These are phyloP conservation scores for Claviceps purpurea DNA, from an alignment of 2,329 filamentous ascomycete species.

Conservation along the genomic window DNA sequence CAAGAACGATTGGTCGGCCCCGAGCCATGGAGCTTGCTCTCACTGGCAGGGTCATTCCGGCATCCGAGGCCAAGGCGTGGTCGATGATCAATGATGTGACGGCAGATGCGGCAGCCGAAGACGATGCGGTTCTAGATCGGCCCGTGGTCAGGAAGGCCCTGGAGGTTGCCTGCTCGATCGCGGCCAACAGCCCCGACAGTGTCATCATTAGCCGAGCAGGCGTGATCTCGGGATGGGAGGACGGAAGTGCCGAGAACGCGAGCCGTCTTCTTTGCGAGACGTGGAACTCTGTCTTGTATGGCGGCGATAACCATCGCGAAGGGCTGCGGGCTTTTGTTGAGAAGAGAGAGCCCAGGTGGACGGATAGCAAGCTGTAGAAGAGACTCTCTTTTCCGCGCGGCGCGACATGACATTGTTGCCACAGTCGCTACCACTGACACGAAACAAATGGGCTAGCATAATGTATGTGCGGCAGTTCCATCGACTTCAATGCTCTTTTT, in stretches of 20 bases:
- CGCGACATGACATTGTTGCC: too few species aligned
- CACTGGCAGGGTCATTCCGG: constrained; percentile 44
- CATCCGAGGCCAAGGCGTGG: constrained; percentile 48
- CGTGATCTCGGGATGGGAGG: constrained; percentile 60
- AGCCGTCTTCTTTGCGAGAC: constrained; percentile 41
- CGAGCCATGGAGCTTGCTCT: constrained; percentile 60
- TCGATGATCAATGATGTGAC: constrained; percentile 59
- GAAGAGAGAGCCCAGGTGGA: constrained; percentile 58
- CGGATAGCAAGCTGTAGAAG: constrained; percentile 43
- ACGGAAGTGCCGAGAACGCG: constrained; percentile 47
- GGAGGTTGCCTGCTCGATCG: constrained; percentile 45
- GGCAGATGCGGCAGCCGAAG: constrained; percentile 14
- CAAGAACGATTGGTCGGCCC: constrained; percentile 52
- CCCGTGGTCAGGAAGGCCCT: constrained; percentile 44
- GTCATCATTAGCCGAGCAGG: constrained; percentile 63
- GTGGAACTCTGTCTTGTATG: constrained; percentile 46
- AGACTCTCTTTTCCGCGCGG: background rate
- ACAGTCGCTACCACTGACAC: too few species aligned
- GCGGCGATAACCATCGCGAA: constrained; percentile 61
- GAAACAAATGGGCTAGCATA: too few species aligned
- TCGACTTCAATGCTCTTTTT: too few species aligned
- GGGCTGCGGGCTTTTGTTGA: constrained; percentile 65
- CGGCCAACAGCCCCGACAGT: constrained; percentile 58
- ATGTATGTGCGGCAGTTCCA: too few species aligned
- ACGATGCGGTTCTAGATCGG: constrained; percentile 5